Evolutionary conservation across 352 stramenopile species (phyloP).

Genomic region (Globisporangium viniferum): DNA sequence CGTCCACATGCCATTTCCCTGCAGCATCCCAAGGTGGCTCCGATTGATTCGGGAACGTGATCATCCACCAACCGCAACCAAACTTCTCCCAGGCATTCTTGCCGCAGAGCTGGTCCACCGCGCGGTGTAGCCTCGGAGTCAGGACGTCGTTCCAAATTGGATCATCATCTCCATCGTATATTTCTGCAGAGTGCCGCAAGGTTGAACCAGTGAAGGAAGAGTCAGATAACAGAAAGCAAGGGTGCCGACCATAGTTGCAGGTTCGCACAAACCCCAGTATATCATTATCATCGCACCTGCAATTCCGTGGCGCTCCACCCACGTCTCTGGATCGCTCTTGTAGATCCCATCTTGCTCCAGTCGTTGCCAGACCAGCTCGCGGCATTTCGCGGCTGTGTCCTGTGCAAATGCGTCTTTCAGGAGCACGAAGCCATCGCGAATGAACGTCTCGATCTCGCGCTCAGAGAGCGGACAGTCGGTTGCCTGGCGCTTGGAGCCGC

Average conservation of each 20-base stretch:
- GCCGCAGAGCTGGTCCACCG: constrained; percentile 76
- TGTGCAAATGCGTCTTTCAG: constrained; percentile 47
- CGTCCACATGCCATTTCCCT: constrained; percentile 83
- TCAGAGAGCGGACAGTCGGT: constrained; percentile 21
- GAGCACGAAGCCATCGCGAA: constrained; percentile 70
- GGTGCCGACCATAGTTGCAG: neutral
- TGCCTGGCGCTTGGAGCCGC: constrained; percentile 6
- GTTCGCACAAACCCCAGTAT: neutral
- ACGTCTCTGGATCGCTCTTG: constrained; percentile 35
- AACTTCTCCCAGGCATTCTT: constrained; percentile 57
- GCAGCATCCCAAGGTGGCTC: constrained; percentile 56
- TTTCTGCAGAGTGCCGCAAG: constrained; percentile 25
- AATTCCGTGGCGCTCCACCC: constrained; percentile 59
- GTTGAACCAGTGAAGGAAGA: neutral
- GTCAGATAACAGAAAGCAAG: neutral
- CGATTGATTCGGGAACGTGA: constrained; percentile 66
- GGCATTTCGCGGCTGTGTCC: constrained; percentile 37
- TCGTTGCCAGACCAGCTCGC: constrained; percentile 45
- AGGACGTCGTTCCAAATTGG: constrained; percentile 44
- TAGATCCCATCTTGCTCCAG: constrained; percentile 34
- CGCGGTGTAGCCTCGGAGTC: constrained; percentile 37
- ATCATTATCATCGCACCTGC: constrained; percentile 26
- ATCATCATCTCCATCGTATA: constrained; percentile 40
- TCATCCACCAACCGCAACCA: constrained; percentile 82
- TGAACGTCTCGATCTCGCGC: constrained; percentile 44